Evolutionary conservation across 2,329 filamentous ascomycete genomes (phyloP), one percentile per base, ranked within the genome.

Genomic region (Dendrostoma leiphaemia): DNA sequence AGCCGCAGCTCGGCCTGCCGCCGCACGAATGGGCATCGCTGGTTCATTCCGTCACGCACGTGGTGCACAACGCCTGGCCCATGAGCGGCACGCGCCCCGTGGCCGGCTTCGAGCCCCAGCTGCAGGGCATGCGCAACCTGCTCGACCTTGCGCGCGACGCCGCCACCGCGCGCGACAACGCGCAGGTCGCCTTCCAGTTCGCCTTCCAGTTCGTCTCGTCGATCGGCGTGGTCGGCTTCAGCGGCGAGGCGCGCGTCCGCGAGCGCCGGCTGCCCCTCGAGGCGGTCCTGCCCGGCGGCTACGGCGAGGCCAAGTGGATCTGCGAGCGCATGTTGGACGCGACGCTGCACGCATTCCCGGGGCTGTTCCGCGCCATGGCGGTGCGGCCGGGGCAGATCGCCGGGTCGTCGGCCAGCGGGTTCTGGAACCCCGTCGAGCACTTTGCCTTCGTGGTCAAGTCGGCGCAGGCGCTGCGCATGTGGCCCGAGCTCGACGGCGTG

Each of bases 391-490:
- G 77, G 0, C 81, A 84, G 61, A 77, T 84, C 38, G 70, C 80
- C 0, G 81, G 81, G 0, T 77, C 74, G 0, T 71, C 60, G 3
- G 68, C 53, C 0, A 80, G 67, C 52, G 81, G 80, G 0, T 76
- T 74, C 59, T 84, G 81, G 81, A 84, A 83, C 58, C 65, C 72
- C 0, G 66, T 68, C 23, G 80, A 83, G 60, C 78, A 82, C 59
- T 64, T 82, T 7, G 59, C 68, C 0, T 79, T 79, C 59, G 51
- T 83, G 26, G 59, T 80, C 48, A 80, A 80, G 63, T 77, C 74
- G 0, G 71, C 73, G 0, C 76, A 81, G 60, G 73, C 72, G 0
- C 58, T 81, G 0, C 63, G 66, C 0, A 67, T 62, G 0, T 58
- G 76, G 12, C 78, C 78, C 0, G 67, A 71, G 19, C 58, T 79